Conservation (phyloP, 2,329 filamentous ascomycete species). For the Sporothrix protearum region DNA sequence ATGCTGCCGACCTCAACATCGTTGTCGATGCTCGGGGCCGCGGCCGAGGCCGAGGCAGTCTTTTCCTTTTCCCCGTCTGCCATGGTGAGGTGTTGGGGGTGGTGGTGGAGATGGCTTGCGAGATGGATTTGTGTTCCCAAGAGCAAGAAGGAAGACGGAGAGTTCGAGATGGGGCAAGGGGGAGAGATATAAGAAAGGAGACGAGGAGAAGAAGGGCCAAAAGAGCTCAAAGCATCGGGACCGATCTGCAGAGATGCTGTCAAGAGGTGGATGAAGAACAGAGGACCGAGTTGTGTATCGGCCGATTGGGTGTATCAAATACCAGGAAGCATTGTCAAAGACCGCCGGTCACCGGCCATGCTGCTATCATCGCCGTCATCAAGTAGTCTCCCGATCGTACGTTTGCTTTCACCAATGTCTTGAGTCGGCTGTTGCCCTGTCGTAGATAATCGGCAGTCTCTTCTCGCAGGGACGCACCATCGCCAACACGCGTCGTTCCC, state of each 20-base stretch:
- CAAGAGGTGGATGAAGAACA: neutral
- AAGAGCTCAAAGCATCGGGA: neutral
- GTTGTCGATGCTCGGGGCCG: neutral
- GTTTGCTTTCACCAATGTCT: neutral
- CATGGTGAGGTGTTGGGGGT: neutral
- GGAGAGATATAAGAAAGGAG: neutral
- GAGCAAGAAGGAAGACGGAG: neutral
- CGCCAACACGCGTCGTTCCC: neutral
- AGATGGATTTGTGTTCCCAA: neutral
- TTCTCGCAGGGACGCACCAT: neutral
- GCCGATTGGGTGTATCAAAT: neutral
- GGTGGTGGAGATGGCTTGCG: neutral
- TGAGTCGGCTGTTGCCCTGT: neutral
- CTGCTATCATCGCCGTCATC: neutral
- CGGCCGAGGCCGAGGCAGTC: neutral
- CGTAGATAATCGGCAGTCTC: neutral
- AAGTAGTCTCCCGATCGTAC: neutral
- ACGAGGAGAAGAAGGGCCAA: neutral
- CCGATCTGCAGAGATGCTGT: neutral
- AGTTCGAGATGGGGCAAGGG: neutral
- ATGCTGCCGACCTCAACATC: slow-evolving; percentile 15
- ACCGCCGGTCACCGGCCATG: neutral
- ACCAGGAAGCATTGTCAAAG: neutral
- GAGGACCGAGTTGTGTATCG: neutral
- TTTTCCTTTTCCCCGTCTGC: slow-evolving; percentile 9